Evolutionary conservation across 768 basidiomycete genomes (phyloP).

Genomic region (Gautieria morchelliformis): DNA sequence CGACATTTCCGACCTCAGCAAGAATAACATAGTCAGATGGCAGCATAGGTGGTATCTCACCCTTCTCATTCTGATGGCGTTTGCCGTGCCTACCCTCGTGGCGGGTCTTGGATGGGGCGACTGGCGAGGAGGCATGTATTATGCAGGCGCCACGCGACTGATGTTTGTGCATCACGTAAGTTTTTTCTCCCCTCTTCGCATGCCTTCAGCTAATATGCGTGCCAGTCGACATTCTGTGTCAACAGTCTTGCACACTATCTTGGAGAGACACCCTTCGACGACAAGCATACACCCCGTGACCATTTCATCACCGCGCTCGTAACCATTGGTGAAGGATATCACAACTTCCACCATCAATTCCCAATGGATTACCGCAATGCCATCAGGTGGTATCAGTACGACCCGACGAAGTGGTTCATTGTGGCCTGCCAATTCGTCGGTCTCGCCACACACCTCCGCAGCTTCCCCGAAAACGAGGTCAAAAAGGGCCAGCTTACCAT

Average conservation of each 20-base stretch:
- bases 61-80: conserved; percentile 60
- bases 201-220: background rate
- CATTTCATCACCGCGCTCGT: conserved; percentile 82
- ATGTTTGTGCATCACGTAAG: conserved; percentile 82
- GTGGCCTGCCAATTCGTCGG: conserved; percentile 48
- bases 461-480: conserved; percentile 63
- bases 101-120: conserved; percentile 82
- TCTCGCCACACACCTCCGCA: conserved; percentile 61
- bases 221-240: conserved; percentile 91
- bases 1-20: conserved; percentile 78
- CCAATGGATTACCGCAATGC: conserved; percentile 97
- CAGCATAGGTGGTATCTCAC: conserved; percentile 74
- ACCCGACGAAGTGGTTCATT: conserved; percentile 93
- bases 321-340: conserved; percentile 94
- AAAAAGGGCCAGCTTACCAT: conserved; percentile 88
- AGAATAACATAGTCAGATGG: conserved; percentile 75
- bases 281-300: conserved; percentile 89
- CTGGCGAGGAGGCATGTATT: conserved; percentile 76
- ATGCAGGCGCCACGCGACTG: conserved; percentile 69
- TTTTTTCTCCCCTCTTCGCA: conserved; percentile 12
- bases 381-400: conserved; percentile 90
- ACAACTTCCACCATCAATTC: conserved; percentile 97
- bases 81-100: conserved; percentile 66
- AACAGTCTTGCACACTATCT: conserved; percentile 97
- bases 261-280: conserved; percentile 86